A percentile compares a stretch with the other conserved stretches of the same genome.
Conservation (phyloP, 2,329 filamentous ascomycete species). For the Alternaria conjuncta region DNA sequence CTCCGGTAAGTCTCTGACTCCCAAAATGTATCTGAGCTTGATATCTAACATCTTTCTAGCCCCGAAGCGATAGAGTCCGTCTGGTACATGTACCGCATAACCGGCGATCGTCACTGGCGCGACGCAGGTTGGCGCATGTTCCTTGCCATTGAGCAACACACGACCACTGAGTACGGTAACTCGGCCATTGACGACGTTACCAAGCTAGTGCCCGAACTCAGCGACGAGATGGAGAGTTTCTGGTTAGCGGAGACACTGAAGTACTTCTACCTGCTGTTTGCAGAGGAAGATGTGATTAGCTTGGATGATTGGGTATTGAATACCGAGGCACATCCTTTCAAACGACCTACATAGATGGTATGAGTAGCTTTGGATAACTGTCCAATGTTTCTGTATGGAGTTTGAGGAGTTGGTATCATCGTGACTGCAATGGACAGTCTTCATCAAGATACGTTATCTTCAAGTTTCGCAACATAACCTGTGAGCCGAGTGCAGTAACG, state of each 20-base stretch:
- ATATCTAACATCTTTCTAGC: slow-evolving; percentile 21
- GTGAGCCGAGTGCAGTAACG: neutral
- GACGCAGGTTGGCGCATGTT: slow-evolving; percentile 80
- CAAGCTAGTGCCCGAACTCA: slow-evolving; percentile 49
- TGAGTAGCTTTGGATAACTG: neutral
- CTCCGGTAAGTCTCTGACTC: slow-evolving; percentile 54
- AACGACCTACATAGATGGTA: slow-evolving; percentile 23
- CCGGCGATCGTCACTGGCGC: slow-evolving; percentile 69
- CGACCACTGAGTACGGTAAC: slow-evolving; percentile 67
- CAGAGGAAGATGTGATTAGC: slow-evolving; percentile 63
- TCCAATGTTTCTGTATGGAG: neutral
- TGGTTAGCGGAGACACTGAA: slow-evolving; percentile 74
- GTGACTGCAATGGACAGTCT: neutral
- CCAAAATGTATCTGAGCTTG: neutral
- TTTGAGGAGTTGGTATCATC: neutral
- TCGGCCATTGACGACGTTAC: slow-evolving; percentile 72
- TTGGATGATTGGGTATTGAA: slow-evolving; percentile 71
- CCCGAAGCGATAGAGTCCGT: slow-evolving; percentile 84
- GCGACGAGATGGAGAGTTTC: slow-evolving; percentile 76
- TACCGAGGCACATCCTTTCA: slow-evolving; percentile 55
- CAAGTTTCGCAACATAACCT: neutral
- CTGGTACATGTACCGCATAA: slow-evolving; percentile 78
- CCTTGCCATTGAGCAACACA: slow-evolving; percentile 65
- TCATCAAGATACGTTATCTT: neutral
- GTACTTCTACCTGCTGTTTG: slow-evolving; percentile 70